These are phyloP conservation scores for Xerophyta viscosa DNA, from an alignment of 106 monocot genomes.

Conservation along the genomic window DNA sequence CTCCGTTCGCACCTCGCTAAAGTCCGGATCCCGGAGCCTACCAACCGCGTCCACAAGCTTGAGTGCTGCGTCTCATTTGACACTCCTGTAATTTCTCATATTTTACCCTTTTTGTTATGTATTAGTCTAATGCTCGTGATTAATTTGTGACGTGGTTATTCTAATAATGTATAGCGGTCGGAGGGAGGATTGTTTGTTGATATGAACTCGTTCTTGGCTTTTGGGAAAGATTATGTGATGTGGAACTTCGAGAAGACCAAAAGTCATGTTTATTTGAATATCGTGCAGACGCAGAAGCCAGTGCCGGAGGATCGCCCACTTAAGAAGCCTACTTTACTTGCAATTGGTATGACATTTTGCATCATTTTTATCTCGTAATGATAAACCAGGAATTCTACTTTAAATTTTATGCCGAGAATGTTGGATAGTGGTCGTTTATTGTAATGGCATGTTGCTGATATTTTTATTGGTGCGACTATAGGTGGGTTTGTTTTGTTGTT, in stretches of 20 bases:
- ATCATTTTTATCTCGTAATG: not conserved
- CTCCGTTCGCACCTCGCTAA: constrained; percentile 67
- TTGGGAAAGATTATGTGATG: constrained; percentile 71
- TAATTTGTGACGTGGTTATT: too few relatives aligned
- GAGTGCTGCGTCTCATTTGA: constrained; percentile 99
- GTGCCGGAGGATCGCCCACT: constrained; percentile 75
- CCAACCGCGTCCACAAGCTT: constrained; percentile 81
- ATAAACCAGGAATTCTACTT: too few relatives aligned
- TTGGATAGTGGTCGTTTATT: too few relatives aligned
- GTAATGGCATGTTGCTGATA: too few relatives aligned
- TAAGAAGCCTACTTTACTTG: constrained; percentile 90
- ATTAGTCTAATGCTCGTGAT: too few relatives aligned
- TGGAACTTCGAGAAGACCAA: constrained; percentile 95
- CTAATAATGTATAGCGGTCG: constrained; percentile 40
- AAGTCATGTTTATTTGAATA: constrained; percentile 81
- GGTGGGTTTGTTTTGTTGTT: too few relatives aligned
- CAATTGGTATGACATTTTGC: constrained; percentile 48
- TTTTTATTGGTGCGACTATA: too few relatives aligned
- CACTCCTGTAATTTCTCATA: constrained; percentile 39
- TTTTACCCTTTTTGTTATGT: too few relatives aligned
- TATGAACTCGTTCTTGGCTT: constrained; percentile 76
- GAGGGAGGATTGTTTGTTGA: constrained; percentile 83
- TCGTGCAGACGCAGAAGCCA: constrained; percentile 53
- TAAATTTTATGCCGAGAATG: too few relatives aligned
- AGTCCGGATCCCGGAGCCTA: constrained; percentile 89